Evolutionary conservation across 495 filamentous ascomycete genomes (phyloP), one percentile per base, ranked within the genome.

Genomic region (Aspergillus biplanus): DNA sequence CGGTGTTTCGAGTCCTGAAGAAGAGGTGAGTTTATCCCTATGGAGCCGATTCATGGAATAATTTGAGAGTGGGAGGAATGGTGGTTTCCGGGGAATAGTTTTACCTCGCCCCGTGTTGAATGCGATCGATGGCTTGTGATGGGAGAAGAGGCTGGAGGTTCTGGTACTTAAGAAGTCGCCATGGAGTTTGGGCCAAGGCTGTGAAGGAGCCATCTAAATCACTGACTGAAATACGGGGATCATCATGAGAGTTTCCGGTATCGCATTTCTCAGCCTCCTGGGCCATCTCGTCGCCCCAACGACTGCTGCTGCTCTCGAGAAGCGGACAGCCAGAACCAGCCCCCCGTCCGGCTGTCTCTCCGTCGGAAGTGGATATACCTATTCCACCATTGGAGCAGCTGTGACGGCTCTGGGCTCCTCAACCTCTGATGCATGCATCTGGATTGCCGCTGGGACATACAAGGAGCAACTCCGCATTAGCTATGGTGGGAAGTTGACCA

Each of bases 391-490:
- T 33, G 61, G 65, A 13, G 66, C 18, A 44, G 74, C 74, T 3
- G 47, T 77, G 4, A 34, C 56, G 18, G 69, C 68, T 6, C 66
- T 77, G 21, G 65, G 63, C 21, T 68, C 69, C 3, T 69, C 67
- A 0, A 65, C 67, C 3, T 32, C 63, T 0, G 64, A 62, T 7
- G 74, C 72, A 5, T 77, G 74, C 39, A 75, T 77, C 37, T 77
- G 66, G 46, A 62, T 77, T 18, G 67, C 78, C 3, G 58, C 80
- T 13, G 83, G 83, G 31, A 79, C 79, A 1, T 78, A 78, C 53
- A 47, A 67, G 4, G 85, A 86, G 32, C 74, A 79, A 49, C 77
- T 90, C n/a, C 85, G 80, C 7, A 78, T 91, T 64, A 42, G 70
- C 12, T 77, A 74, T 44, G 58, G 55, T 2, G 72, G 72, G 21